Evolutionary conservation across 2,329 filamentous ascomycete species (phyloP), one percentile per base, ranked within the genome.

Genomic region (Botrytis fabae): DNA sequence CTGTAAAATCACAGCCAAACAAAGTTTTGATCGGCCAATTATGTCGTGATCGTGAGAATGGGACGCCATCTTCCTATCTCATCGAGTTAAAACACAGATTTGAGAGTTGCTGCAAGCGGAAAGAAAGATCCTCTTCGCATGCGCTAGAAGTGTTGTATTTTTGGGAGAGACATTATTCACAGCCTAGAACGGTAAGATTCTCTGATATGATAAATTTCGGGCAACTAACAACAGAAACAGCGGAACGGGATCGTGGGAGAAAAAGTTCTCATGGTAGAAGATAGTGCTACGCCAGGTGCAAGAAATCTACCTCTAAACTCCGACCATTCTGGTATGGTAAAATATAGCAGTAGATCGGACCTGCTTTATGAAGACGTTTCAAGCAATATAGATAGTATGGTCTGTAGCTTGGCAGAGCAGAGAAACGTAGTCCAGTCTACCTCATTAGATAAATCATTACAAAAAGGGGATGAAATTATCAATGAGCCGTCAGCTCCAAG

Each of bases 241-340:
- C 51, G 70, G 0, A 48, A 69, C 20, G 70, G 70, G 1, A 69
- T 40, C 6, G 42, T 25, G 2, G 54, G 62, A 4, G 40, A 60
- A 1, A 68, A 61, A 6, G 12, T 61, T 35, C 51, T 65, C 40
- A 72, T 72, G 70, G 70, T 72, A 40, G 25, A 60, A 22, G 62
- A 68, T 60, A 69, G 40, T 10, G 62, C n/a, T 4, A 72, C 62
- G 16, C 70, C 62, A 22, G 70, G 70, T 4, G 70, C 70, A 7
- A 32, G 25, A 32, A 72, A 61, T 44, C 12, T 73, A 32, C 57
- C 64, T 8, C 10, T 63, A 4, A 57, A 73, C 16, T 54, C 71
- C 4, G 65, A 73, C 25, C 71, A 73, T 69, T 73, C 71, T 18
- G 65, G 46, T 2, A 69, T 73, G 64, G 71, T 73, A 9, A 73